These are phyloP conservation scores for Cystobasidium slooffiae DNA, from an alignment of 1,284 basidiomycete species.

Conservation along the genomic window DNA sequence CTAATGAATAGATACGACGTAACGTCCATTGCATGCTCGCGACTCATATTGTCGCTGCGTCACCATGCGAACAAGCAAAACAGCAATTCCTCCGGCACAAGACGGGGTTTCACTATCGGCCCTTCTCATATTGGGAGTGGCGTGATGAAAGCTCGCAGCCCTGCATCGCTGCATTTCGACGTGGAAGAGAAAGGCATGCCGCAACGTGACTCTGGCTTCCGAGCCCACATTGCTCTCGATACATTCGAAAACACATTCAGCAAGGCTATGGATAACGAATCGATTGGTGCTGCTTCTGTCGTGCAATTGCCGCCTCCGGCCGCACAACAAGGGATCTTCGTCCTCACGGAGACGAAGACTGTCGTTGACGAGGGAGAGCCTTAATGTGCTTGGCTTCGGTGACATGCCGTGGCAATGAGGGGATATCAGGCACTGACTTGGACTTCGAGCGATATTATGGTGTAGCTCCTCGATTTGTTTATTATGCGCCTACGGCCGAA, in stretches of 20 bases:
- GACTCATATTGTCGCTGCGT: conserved; percentile 18
- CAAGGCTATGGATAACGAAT: conserved; percentile 13
- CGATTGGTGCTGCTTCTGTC: neutral
- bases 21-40: neutral
- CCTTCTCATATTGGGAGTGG: no score
- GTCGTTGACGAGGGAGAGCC: neutral
- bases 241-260: neutral
- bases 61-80: conserved; percentile 2
- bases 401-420: no score
- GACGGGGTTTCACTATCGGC: no score
- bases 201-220: neutral
- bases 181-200: neutral
- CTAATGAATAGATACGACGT: conserved; percentile 1
- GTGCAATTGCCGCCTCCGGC: neutral
- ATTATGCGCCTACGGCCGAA: no score
- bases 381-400: neutral
- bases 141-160: no score
- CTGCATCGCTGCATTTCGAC: neutral
- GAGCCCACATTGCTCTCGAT: conserved; percentile 13
- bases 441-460: no score
- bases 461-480: no score
- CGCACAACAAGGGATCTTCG: neutral
- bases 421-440: no score
- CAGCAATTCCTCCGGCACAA: no score
- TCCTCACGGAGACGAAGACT: conserved; percentile 23